A percentile compares a stretch with the other conserved stretches of the same genome.
Evolutionary conservation across 148 eudicot species (phyloP).

Genomic region (Dianthus caryophyllus): DNA sequence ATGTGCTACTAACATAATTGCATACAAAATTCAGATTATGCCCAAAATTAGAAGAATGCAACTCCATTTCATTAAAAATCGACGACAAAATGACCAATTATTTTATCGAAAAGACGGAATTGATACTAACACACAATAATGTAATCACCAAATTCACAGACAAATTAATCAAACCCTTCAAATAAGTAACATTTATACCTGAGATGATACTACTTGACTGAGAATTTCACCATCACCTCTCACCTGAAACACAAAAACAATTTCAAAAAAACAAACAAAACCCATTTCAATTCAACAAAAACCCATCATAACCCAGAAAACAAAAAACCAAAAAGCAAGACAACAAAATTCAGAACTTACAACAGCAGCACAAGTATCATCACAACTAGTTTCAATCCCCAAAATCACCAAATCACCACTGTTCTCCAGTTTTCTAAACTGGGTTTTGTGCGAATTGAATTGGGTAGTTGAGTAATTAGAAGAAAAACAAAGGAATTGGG

Average conservation of each 20-base stretch:
- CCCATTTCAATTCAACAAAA: background rate
- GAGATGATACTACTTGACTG: slow-evolving; percentile 92
- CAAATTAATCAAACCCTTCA: background rate
- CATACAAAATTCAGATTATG: background rate
- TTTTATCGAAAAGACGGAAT: background rate
- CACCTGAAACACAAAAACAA: slow-evolving; percentile 41
- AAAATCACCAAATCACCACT: slow-evolving; percentile 49
- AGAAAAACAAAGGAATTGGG: slow-evolving; percentile 22
- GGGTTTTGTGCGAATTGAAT: slow-evolving; percentile 27
- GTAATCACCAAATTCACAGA: background rate
- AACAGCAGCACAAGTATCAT: slow-evolving; percentile 89
- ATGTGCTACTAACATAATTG: background rate
- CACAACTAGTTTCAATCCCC: slow-evolving; percentile 91
- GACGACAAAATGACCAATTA: background rate
- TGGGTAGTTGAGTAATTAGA: slow-evolving; percentile 23
- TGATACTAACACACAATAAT: background rate
- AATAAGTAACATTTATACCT: slow-evolving; percentile 43
- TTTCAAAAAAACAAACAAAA: background rate
- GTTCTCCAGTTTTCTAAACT: slow-evolving; percentile 4
- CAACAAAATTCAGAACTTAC: slow-evolving; percentile 37
- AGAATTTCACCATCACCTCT: slow-evolving; percentile 84
- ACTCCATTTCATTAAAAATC: background rate
- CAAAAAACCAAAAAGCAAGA: background rate
- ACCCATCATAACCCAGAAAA: slow-evolving; percentile 4
- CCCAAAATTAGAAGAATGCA: background rate